Base-by-base conservation (phyloP, 371 early-diverging fungal species). In the Furculomyces boomerangus region DNA sequence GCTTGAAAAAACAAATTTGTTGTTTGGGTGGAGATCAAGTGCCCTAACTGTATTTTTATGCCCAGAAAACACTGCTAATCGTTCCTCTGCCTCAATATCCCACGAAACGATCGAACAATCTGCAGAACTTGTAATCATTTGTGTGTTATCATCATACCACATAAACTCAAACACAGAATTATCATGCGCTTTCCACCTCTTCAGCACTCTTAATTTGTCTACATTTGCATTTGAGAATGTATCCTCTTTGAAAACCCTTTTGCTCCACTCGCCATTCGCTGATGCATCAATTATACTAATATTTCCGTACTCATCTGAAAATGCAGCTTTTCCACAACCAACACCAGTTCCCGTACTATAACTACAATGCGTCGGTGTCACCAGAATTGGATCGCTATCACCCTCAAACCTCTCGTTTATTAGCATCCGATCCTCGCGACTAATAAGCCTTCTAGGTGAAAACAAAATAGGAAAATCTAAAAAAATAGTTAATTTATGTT, bases 81-180 rank as follows among this genome's bases (percentile, higher is more conserved):
- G 79, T 27, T 67, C 65, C 51, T 78, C 73, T 2, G 80, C 62
- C 28, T 74, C 76, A 0, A 88, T 68, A 67, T 97, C 94, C 92
- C 92, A 95, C 39, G 93, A 72, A 68, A 90, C 87, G 50, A 78
- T 79, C 18, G 90, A 89, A 54, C 70, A 72, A 63, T 97, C 98
- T 7, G 81, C 89, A 24, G 93, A 88, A 2, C 84, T 81, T 13
- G 94, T 81, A 55, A 92, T 58, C 20, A 93, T 29, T 45, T 78
- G 77, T n/a, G 62, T 73, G 39, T 79, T 75, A 58, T 90, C 88
- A 22, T 80, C 75, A 28, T 78, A 79, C 92, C 93, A 96, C 3
- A 83, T 74, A 13, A 87, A 60, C 22, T 88, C 80, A 59, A 81
- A 90, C 48, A 93, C 75, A 40, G 84, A 73, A 53, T 91, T 92